phyloP scores from a whole-genome alignment of 1,284 basidiomycete genomes.

The Boletus sp. region DNA sequence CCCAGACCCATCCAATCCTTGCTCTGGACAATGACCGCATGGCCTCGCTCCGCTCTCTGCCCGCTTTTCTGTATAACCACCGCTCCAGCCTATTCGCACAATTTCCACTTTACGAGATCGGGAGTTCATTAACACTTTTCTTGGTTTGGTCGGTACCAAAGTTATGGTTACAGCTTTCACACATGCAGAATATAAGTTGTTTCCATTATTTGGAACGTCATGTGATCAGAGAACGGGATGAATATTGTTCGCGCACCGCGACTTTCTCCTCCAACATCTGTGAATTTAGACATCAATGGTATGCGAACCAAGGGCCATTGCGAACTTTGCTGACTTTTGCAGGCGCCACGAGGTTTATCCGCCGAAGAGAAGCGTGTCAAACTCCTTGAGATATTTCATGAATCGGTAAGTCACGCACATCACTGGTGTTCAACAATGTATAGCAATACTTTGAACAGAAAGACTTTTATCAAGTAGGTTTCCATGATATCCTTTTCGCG shows the following conservation, averaged over 20 bases:
- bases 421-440: background rate
- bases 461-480: conserved; percentile 72
- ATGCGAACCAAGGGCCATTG: conserved; percentile 6
- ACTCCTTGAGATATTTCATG: conserved; percentile 85
- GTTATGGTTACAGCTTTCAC: conserved; percentile 19
- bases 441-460: conserved; percentile 47
- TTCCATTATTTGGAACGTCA: conserved; percentile 22
- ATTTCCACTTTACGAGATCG: conserved; percentile 10
- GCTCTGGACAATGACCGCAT: conserved; percentile 32
- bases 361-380: conserved; percentile 78
- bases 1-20: conserved; percentile 20
- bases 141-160: conserved; percentile 25
- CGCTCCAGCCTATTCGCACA: conserved; percentile 9
- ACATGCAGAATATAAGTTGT: conserved; percentile 31
- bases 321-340: conserved; percentile 6
- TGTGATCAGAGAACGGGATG: conserved; percentile 20
- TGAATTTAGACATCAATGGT: conserved; percentile 20
- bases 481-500: background rate
- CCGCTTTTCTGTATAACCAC: conserved; percentile 18
- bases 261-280: background rate
- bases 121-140: conserved; percentile 18
- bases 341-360: conserved; percentile 77
- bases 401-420: conserved; percentile 53
- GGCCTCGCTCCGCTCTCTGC: conserved; percentile 11
- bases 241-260: background rate